These are phyloP conservation scores for Penstemon barbatus DNA, from an alignment of 257 asterid genomes.

Conservation along the genomic window DNA sequence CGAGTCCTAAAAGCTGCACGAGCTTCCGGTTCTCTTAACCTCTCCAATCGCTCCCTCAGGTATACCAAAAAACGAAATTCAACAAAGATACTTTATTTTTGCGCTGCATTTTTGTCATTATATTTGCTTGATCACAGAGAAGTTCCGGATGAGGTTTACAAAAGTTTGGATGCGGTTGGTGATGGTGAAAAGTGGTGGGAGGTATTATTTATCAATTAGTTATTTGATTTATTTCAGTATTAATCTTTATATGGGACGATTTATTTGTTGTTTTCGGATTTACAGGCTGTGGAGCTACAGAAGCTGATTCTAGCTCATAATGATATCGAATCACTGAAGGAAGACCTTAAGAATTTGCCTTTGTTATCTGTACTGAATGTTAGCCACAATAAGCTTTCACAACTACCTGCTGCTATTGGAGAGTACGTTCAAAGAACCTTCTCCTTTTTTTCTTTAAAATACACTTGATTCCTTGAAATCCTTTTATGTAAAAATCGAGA, in stretches of 20 bases:
- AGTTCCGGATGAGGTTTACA: slow-evolving; percentile 84
- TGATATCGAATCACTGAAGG: slow-evolving; percentile 69
- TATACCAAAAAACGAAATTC: not conserved
- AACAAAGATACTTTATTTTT: not conserved
- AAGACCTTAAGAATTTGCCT: slow-evolving; percentile 77
- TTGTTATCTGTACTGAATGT: slow-evolving; percentile 69
- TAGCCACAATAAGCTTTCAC: slow-evolving; percentile 77
- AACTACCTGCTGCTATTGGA: slow-evolving; percentile 86
- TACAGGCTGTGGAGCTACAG: slow-evolving; percentile 90
- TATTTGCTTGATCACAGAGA: slow-evolving; percentile 49
- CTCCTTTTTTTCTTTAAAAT: not conserved
- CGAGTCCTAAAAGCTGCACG: slow-evolving; percentile 86
- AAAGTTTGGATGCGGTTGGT: slow-evolving; percentile 73
- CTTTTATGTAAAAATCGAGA: slow-evolving; percentile 7
- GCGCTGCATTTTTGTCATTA: not conserved
- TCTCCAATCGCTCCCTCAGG: slow-evolving; percentile 96
- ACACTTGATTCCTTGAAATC: not conserved
- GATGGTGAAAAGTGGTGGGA: slow-evolving; percentile 99
- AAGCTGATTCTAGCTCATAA: slow-evolving; percentile 95
- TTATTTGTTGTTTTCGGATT: slow-evolving; percentile 25
- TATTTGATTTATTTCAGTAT: no score
- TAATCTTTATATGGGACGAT: not conserved
- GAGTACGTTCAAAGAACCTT: slow-evolving; percentile 57
- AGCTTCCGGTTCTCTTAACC: slow-evolving; percentile 89
- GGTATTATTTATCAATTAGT: slow-evolving; percentile 43